These are phyloP conservation scores for Isatis lusitanica DNA, from an alignment of 441 rosid genomes.

Conservation along the genomic window DNA sequence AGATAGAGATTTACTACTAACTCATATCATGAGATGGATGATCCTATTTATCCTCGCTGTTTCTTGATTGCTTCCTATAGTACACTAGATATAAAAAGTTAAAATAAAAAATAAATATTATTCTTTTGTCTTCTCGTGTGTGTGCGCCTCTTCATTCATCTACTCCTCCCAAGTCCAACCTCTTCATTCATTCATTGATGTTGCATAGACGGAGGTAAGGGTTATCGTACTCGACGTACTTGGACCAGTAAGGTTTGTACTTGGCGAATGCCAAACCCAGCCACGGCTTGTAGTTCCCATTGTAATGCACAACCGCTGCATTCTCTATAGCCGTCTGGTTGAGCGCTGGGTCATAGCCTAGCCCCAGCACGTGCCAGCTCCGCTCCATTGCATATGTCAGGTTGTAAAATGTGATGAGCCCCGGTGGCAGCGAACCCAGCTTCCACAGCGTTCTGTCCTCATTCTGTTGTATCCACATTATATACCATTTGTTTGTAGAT, in stretches of 20 bases:
- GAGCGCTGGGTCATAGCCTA: conserved; percentile 93
- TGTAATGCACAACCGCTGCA: conserved; percentile 90
- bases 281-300: conserved; percentile 97
- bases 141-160: conserved; percentile 38
- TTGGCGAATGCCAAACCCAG: conserved; percentile 80
- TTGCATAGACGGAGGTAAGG: conserved; percentile 69
- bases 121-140: background rate
- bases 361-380: conserved; percentile 88
- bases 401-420: conserved; percentile 91
- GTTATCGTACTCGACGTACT: conserved; percentile 66
- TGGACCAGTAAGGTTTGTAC: conserved; percentile 85
- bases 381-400: conserved; percentile 80
- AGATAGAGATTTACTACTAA: background rate
- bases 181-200: conserved; percentile 32
- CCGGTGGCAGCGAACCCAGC: conserved; percentile 93
- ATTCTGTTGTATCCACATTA: conserved; percentile 66
- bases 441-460: conserved; percentile 97
- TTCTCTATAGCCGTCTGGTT: conserved; percentile 83
- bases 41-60: background rate
- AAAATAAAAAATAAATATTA: background rate
- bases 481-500: background rate
- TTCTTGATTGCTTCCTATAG: background rate
- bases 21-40: background rate
- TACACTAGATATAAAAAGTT: background rate
- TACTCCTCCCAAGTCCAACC: background rate